Percentiles rank a stretch among this genome's conserved stretches.
Conservation (phyloP, 1,284 basidiomycete species). For the Peniophora sp. region DNA sequence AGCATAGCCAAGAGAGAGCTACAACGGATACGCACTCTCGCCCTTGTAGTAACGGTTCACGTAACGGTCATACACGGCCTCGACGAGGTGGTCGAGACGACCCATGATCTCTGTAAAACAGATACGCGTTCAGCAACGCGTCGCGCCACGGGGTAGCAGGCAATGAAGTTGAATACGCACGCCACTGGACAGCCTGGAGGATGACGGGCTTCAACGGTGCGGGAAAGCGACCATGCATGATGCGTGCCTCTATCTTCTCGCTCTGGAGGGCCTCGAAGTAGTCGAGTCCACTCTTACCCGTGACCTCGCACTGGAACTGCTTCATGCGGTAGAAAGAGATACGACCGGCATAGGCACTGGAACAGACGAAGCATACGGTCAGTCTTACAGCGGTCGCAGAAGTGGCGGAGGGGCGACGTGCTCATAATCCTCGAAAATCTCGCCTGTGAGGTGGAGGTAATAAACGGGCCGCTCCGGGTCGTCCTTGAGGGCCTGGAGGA, state of each 20-base stretch:
- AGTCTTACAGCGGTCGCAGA: slow-evolving; percentile 14
- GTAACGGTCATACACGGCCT: slow-evolving; percentile 91
- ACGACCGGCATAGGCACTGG: slow-evolving; percentile 81
- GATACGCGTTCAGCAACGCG: slow-evolving; percentile 13
- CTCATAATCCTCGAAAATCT: slow-evolving; percentile 95
- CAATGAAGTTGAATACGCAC: slow-evolving; percentile 44
- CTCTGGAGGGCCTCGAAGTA: slow-evolving; percentile 93
- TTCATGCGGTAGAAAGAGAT: slow-evolving; percentile 92
- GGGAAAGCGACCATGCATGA: slow-evolving; percentile 87
- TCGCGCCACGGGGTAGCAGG: slow-evolving; percentile 7
- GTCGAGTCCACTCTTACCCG: slow-evolving; percentile 87
- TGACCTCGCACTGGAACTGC: slow-evolving; percentile 93
- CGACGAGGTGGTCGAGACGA: slow-evolving; percentile 89
- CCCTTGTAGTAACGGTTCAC: slow-evolving; percentile 89
- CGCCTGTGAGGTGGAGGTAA: slow-evolving; percentile 87
- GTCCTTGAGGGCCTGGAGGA: slow-evolving; percentile 54
- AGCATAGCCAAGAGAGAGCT: slow-evolving; percentile 3
- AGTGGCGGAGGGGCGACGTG: slow-evolving; percentile 33
- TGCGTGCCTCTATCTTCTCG: slow-evolving; percentile 82
- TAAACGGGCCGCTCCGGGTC: slow-evolving; percentile 73
- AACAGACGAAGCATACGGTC: slow-evolving; percentile 11
- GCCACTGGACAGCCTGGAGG: slow-evolving; percentile 90
- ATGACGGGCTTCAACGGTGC: slow-evolving; percentile 89
- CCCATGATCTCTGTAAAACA: slow-evolving; percentile 79
- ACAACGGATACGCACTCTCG: slow-evolving; percentile 60